A percentile compares a stretch with the other conserved stretches of the same genome.
These are phyloP conservation scores for Stagonosporopsis chrysanthemi DNA, from an alignment of 2,329 filamentous ascomycete genomes.

Conservation along the genomic window DNA sequence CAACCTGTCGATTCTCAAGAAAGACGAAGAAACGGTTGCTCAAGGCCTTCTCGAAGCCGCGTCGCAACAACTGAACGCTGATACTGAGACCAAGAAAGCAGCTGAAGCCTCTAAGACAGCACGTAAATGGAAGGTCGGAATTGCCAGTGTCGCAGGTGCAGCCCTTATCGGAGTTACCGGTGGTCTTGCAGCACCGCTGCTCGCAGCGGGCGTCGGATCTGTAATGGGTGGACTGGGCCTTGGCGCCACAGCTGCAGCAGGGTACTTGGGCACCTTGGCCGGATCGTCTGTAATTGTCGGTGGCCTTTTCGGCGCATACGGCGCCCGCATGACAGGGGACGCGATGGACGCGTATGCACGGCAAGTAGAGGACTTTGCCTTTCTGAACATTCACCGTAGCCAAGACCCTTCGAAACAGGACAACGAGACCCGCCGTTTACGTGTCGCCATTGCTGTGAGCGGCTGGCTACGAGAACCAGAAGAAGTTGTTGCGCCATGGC, in stretches of 20 bases:
- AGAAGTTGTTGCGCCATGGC: constrained; percentile 81
- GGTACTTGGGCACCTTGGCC: constrained; percentile 79
- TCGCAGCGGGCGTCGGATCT: constrained; percentile 79
- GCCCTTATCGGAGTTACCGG: constrained; percentile 85
- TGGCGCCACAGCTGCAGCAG: constrained; percentile 75
- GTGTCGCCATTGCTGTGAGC: constrained; percentile 82
- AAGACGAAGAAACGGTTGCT: constrained; percentile 78
- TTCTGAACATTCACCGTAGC: constrained; percentile 69
- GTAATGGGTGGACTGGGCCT: constrained; percentile 80
- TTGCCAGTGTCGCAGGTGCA: constrained; percentile 87
- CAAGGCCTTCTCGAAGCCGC: constrained; percentile 77
- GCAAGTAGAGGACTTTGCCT: constrained; percentile 88
- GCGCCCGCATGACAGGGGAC: constrained; percentile 79
- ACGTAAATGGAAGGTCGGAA: constrained; percentile 80
- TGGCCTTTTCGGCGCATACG: constrained; percentile 90
- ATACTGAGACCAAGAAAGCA: constrained; percentile 77
- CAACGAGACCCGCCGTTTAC: constrained; percentile 62
- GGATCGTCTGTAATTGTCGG: constrained; percentile 82
- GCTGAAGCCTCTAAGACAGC: constrained; percentile 70
- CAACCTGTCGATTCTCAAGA: constrained; percentile 67
- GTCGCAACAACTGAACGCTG: constrained; percentile 73
- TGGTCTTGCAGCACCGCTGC: constrained; percentile 77
- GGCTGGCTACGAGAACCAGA: constrained; percentile 80
- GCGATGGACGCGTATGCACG: constrained; percentile 88
- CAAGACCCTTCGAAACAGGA: constrained; percentile 58